Evolutionary conservation across 2,329 filamentous ascomycete genomes (phyloP), one percentile per base, ranked within the genome.

Genomic region (Fusarium clavum): DNA sequence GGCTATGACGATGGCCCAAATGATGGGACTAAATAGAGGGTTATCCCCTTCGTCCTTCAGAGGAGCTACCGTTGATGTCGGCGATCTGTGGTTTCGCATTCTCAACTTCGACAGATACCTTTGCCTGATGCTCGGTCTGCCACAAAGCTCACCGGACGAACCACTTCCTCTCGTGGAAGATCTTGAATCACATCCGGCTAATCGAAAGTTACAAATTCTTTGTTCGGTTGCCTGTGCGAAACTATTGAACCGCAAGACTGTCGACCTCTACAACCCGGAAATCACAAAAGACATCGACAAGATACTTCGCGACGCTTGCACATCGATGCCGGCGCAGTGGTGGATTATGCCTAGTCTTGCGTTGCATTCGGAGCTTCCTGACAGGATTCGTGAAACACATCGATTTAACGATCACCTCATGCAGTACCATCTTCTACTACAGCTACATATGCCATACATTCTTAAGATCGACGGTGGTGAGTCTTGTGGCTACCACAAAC

Each of bases 391-490:
- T 2, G 78, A 83, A 46, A 78, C 72, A 8, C 54, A 76, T 4
- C 74, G 46, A 0, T 69, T 83, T 6, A 82, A 85, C 65, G 75
- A 82, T 20, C 86, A 88, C 52, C 79, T 88, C 45, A 79, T 82
- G 40, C 83, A 88, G 63, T 82, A 86, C 57, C 81, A 84, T 48
- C 78, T 88, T 3, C 71, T 87, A 3, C 79, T 85, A n/a, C 80
- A 85, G 8, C 78, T 88, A 0, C 86, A 89, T 61, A 77, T 88
- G 6, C 87, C 86, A 0, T 87, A 85, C 64, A 81, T 88, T 73
- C 77, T 88, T 11, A 81, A 78, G 14, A 71, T 78, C 38, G 73
- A 78, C 2, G 70, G 75, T 2, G 77, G 79, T 6, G 70, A 73
- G 6, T 77, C 78, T 8, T 83, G 82, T 56, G 81, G 84, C 24